These are phyloP conservation scores for Phytophthora lateralis DNA, from an alignment of 352 stramenopile genomes.

Conservation along the genomic window DNA sequence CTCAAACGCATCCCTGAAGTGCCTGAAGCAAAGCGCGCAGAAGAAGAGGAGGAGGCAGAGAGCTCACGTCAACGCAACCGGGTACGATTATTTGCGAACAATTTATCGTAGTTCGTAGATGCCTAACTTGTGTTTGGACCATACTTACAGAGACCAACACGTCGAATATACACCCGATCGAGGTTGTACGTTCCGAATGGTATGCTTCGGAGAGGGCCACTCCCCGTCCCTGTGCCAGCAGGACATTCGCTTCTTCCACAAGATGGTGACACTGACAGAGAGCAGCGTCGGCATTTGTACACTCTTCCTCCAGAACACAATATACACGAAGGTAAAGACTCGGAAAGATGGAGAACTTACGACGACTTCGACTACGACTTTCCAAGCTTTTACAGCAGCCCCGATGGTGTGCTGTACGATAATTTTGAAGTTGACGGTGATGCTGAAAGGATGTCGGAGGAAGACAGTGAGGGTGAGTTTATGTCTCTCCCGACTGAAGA, in stretches of 20 bases:
- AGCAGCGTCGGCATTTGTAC: slow-evolving; percentile 23
- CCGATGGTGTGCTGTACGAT: slow-evolving; percentile 22
- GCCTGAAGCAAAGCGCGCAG: slow-evolving; percentile 14
- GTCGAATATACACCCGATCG: slow-evolving; percentile 23
- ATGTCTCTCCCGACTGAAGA: slow-evolving; percentile 22
- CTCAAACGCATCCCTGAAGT: slow-evolving; percentile 18
- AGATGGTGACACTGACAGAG: slow-evolving; percentile 1
- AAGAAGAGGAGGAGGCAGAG: slow-evolving; percentile 46
- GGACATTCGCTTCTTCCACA: slow-evolving; percentile 27
- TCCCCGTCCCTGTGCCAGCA: slow-evolving; percentile 25
- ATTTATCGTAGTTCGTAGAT: neutral
- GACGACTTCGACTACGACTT: slow-evolving; percentile 38
- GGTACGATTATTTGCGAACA: slow-evolving; percentile 12
- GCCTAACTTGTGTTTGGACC: slow-evolving; percentile 1
- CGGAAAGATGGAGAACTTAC: slow-evolving; percentile 25
- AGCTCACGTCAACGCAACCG: slow-evolving; percentile 33
- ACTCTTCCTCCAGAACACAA: slow-evolving; percentile 8
- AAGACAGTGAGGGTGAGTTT: slow-evolving; percentile 30
- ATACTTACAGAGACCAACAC: slow-evolving; percentile 20
- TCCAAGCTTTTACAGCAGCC: slow-evolving; percentile 19
- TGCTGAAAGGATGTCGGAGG: slow-evolving; percentile 9
- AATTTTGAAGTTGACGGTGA: slow-evolving; percentile 24
- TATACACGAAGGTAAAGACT: slow-evolving; percentile 3
- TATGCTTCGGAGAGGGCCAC: slow-evolving; percentile 28
- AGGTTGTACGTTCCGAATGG: slow-evolving; percentile 32